Evolutionary conservation across 441 rosid species (phyloP), one percentile per base, ranked within the genome.

Genomic region (Flueggea neowawraea): DNA sequence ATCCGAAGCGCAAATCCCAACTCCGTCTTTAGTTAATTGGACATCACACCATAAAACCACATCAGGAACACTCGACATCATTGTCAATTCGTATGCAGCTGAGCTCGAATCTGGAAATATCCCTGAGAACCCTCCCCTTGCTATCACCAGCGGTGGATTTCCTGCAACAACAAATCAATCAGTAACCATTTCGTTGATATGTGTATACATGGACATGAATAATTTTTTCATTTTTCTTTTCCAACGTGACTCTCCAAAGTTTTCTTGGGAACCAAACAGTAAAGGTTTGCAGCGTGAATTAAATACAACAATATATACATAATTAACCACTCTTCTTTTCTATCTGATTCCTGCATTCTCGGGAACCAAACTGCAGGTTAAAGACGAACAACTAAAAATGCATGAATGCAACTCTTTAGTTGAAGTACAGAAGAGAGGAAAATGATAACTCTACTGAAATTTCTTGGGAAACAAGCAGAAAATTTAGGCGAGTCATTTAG

Each of bases 51-150:
- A 91, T 0, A 78, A 62, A 45, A 84, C 51, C 48, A 75, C 65
- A 76, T 69, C 60, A 0, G 78, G 44, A 2, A 59, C 61, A 72
- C 97, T 74, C 8, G 75, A 61, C 3, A 0, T 0, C 55, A 57
- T 0, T n/a, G 87, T 82, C 60, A 84, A 58, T 60, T 32, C 62
- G 70, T 84, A 94, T 68, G 96, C 90, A 28, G 0, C 22, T 0
- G 0, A 0, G 73, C 94, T 91, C 32, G 94, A 89, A 75, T 83
- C 89, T 0, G 96, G 82, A 22, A 88, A 73, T 41, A 94, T 12
- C 61, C 99, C 99, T 0, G 97, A 91, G 75, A 91, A 89, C 50
- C 99, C 96, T 17, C 97, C 97, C 17, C 75, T 88, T 45, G 99
- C 99, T 6, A 94, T 58, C 43, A 94, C 80, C 12, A 69, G 56